Percentiles rank a stretch among this genome's conserved stretches.
Conservation (phyloP, 169 alveolate species). For the Cryptosporidium felis region DNA sequence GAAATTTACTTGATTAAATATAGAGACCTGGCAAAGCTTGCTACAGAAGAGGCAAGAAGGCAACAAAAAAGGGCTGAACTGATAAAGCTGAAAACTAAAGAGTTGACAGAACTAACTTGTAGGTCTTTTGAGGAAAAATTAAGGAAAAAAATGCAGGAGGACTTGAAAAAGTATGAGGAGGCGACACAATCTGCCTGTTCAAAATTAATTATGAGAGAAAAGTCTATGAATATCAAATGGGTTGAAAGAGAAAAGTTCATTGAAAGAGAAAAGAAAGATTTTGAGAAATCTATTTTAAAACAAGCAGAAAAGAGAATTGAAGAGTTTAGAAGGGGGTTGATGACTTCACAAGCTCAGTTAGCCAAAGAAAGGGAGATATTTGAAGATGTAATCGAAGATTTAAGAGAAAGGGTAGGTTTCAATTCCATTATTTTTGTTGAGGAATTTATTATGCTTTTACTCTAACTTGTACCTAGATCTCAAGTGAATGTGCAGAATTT, state of each 20-base stretch:
- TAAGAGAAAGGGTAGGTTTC: slow-evolving; percentile 56
- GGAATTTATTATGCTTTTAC: too few relatives aligned
- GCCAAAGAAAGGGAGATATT: slow-evolving; percentile 61
- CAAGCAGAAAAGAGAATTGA: slow-evolving; percentile 70
- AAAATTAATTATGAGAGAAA: slow-evolving; percentile 7
- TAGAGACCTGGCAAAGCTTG: slow-evolving; percentile 52
- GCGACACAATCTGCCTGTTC: slow-evolving; percentile 52
- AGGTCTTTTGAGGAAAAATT: slow-evolving; percentile 57
- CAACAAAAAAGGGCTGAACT: slow-evolving; percentile 45
- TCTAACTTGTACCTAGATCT: neutral
- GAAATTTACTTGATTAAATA: slow-evolving; percentile 44
- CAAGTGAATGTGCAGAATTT: slow-evolving; percentile 52
- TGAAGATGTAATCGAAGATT: slow-evolving; percentile 42
- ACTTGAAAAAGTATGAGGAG: slow-evolving; percentile 43
- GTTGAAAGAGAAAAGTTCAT: slow-evolving; percentile 47
- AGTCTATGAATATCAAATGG: slow-evolving; percentile 47
- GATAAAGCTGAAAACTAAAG: slow-evolving; percentile 48
- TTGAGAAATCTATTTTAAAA: slow-evolving; percentile 33
- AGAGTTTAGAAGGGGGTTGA: slow-evolving; percentile 61
- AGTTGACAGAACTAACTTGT: slow-evolving; percentile 57
- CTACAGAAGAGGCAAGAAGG: slow-evolving; percentile 69
- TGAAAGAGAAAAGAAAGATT: slow-evolving; percentile 60
- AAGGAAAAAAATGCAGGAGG: slow-evolving; percentile 35
- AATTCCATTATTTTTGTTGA: neutral
- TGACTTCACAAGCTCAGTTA: slow-evolving; percentile 44